phyloP scores from a whole-genome alignment of 495 filamentous ascomycete species.

The Neurospora sp. region DNA sequence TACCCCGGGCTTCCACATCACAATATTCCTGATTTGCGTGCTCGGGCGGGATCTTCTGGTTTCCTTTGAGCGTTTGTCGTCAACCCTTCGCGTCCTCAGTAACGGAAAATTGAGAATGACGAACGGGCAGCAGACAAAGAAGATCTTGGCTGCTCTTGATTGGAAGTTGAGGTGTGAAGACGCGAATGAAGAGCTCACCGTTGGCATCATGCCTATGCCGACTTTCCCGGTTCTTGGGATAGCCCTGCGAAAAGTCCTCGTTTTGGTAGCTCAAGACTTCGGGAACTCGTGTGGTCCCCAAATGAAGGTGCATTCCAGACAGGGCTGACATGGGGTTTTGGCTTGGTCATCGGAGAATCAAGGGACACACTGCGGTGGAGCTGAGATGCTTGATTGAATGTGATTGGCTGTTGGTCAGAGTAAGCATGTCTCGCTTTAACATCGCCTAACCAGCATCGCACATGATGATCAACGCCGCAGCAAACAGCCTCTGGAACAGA shows the following conservation, averaged over 20 bases:
- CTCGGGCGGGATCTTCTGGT: neutral
- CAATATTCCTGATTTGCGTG: too few species aligned
- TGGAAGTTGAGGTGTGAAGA: too few species aligned
- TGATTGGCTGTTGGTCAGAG: neutral
- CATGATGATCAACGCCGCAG: slow-evolving; percentile 7
- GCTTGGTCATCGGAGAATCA: neutral
- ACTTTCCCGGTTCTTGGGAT: neutral
- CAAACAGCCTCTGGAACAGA: neutral
- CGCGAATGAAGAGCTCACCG: neutral
- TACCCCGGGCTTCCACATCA: neutral
- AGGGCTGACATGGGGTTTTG: neutral
- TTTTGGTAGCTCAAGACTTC: neutral
- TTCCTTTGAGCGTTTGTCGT: neutral
- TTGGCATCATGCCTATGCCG: neutral
- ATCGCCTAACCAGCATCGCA: slow-evolving; percentile 1
- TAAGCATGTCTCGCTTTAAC: slow-evolving; percentile 7
- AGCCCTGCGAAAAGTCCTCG: neutral
- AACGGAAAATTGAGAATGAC: neutral
- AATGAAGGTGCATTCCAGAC: neutral
- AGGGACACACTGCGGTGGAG: neutral
- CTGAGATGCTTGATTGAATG: neutral
- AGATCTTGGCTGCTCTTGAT: too few species aligned
- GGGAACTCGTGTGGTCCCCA: neutral
- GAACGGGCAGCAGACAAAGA: neutral
- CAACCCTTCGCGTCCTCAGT: neutral